phyloP scores from a whole-genome alignment of 2,329 filamentous ascomycete species.

The Pestalotiopsis sp. region DNA sequence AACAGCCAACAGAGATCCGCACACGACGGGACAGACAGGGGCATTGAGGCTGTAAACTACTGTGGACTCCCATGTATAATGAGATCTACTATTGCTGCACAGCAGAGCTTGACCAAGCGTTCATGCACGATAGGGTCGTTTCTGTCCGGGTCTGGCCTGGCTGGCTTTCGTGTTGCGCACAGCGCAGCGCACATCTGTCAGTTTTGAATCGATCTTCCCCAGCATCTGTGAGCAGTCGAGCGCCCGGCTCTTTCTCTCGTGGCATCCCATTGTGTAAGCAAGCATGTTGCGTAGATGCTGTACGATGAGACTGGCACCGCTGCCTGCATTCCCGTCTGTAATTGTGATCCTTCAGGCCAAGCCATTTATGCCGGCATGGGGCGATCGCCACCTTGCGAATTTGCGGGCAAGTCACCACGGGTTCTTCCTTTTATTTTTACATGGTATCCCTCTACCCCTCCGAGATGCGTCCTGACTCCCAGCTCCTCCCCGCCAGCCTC shows the following conservation, averaged over 20 bases:
- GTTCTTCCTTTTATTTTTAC: constrained; percentile 2
- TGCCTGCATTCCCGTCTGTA: constrained; percentile 12
- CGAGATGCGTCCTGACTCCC: not conserved
- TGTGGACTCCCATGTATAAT: constrained; percentile 14
- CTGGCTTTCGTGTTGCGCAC: not conserved
- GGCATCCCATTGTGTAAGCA: not conserved
- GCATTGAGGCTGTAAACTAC: constrained; percentile 10
- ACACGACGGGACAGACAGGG: not conserved
- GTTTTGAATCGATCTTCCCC: constrained; percentile 8
- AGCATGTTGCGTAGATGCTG: not conserved
- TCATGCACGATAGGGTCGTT: constrained; percentile 15
- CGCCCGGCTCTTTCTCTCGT: not conserved
- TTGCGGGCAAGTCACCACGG: not conserved
- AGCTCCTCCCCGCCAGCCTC: not conserved
- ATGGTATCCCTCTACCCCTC: not conserved
- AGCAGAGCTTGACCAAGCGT: constrained; percentile 15
- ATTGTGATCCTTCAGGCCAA: constrained; percentile 6
- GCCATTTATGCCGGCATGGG: constrained; percentile 5
- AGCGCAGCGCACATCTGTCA: constrained; percentile 5
- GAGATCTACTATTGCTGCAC: constrained; percentile 10
- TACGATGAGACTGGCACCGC: constrained; percentile 1
- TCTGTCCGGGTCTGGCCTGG: not conserved
- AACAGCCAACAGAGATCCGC: not conserved
- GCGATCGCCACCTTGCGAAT: constrained; percentile 1
- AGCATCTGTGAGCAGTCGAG: not conserved